Base-by-base conservation (phyloP, 2,329 filamentous ascomycete genomes). In the Aschersonia sp. region DNA sequence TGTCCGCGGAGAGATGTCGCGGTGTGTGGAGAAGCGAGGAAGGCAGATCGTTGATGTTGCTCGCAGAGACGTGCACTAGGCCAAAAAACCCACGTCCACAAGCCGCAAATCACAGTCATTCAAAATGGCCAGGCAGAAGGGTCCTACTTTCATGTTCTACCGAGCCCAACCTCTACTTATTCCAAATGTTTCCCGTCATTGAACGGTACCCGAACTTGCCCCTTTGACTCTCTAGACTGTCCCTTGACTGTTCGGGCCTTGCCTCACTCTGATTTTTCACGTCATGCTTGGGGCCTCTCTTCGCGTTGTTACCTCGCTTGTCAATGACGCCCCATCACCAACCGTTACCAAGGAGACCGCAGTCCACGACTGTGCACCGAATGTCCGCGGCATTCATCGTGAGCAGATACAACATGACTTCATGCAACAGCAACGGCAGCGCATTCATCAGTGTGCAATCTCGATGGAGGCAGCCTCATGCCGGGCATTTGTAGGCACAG, bases 41-140 rank as follows among this genome's bases (percentile, higher is more conserved):
- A 58, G 49, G 53, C 49, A 56, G 56, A 54, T 53, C 55, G 49
- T 54, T 54, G 53, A 53, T 55, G 47, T 48, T 44, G 47, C 35
- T 37, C 35, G 35, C 35, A 5, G 22, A 50, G 47, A 55, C 58
- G 60, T 54, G 55, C 62, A 59, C 61, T 62, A 56, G 46, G 45
- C 39, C 48, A 52, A 56, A 37, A 22, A 37, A 52, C 54, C 54
- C 49, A 54, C 50, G 51, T 50, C 47, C 44, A 45, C 48, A 54
- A 61, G 58, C 58, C 59, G 59, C 59, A 61, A 58, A 56, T 54
- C 58, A 57, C 49, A 56, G 53, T 58, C 47, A 49, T 51, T 47
- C 46, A 52, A 51, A 48, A 54, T 53, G 62, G 58, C 62, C 62
- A 58, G 59, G 59, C 52, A 50, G 53, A 53, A 51, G 47, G 50